These are phyloP conservation scores for Cutaneotrichosporon daszewskae DNA, from an alignment of 1,284 basidiomycete genomes.

Conservation along the genomic window DNA sequence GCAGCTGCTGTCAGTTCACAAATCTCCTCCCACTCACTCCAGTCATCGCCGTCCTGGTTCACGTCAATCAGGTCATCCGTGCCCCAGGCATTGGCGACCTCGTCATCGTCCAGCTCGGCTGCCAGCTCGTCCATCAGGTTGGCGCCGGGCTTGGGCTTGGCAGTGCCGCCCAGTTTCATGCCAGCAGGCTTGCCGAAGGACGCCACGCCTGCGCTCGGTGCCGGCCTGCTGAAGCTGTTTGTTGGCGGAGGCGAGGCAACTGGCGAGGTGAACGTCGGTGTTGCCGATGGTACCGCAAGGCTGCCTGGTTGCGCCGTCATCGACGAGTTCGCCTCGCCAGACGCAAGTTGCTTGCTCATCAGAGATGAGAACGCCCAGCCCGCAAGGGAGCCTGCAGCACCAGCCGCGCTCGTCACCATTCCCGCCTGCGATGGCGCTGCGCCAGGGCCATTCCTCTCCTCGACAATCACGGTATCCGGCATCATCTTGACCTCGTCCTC, in stretches of 20 bases:
- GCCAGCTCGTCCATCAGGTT: constrained; percentile 56
- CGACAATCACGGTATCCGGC: constrained; percentile 61
- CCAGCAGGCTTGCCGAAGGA: constrained; percentile 35
- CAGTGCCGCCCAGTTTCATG: constrained; percentile 64
- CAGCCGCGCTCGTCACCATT: constrained; percentile 75
- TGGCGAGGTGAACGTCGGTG: constrained; percentile 9
- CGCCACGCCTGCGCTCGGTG: constrained; percentile 2
- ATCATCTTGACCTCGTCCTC: constrained; percentile 70
- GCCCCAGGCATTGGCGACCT: constrained; percentile 59
- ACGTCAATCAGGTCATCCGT: constrained; percentile 75
- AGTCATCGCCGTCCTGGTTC: constrained; percentile 73
- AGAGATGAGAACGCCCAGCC: constrained; percentile 91
- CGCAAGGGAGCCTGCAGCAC: constrained; percentile 81
- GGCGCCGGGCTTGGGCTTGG: constrained; percentile 10
- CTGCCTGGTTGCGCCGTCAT: constrained; percentile 48
- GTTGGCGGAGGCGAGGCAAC: constrained; percentile 21
- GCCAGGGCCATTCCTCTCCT: constrained; percentile 34
- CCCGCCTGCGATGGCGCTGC: constrained; percentile 41
- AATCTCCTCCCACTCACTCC: constrained; percentile 58
- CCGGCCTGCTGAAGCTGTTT: too few species aligned
- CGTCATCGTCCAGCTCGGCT: constrained; percentile 51
- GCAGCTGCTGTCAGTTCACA: constrained; percentile 54
- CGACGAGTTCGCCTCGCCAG: constrained; percentile 64
- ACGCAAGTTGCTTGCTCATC: constrained; percentile 69
- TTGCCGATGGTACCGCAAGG: neutral